Evolutionary conservation across 2,329 filamentous ascomycete genomes (phyloP).

Genomic region (Lecanoromycetidae sp.): DNA sequence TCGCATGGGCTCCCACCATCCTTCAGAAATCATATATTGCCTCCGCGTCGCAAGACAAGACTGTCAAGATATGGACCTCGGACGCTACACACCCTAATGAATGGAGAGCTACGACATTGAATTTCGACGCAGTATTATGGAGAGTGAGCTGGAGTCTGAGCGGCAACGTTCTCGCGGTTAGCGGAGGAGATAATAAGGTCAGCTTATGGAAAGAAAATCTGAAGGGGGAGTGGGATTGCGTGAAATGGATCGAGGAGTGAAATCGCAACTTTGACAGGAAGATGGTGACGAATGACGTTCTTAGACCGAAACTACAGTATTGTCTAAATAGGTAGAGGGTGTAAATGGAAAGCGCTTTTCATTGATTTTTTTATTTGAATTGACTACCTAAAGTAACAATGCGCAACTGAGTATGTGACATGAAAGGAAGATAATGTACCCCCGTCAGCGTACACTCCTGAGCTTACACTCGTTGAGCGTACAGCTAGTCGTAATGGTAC

Average conservation of each 20-base stretch:
- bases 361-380: too few species aligned
- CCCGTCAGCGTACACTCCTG: too few species aligned
- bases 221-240: slow-evolving; percentile 89
- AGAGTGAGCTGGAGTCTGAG: slow-evolving; percentile 95
- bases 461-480: too few species aligned
- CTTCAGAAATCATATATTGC: slow-evolving; percentile 95
- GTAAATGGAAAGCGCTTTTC: slow-evolving; percentile 5
- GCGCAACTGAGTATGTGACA: background rate
- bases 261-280: background rate
- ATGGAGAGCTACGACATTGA: slow-evolving; percentile 76
- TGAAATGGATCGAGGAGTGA: slow-evolving; percentile 89
- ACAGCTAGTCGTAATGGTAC: background rate
- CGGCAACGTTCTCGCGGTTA: slow-evolving; percentile 90
- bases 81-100: slow-evolving; percentile 52
- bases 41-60: slow-evolving; percentile 90
- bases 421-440: too few species aligned
- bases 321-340: slow-evolving; percentile 2
- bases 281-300: background rate
- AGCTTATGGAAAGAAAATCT: slow-evolving; percentile 98
- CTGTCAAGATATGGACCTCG: slow-evolving; percentile 90
- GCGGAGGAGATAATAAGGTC: slow-evolving; percentile 90
- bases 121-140: slow-evolving; percentile 85
- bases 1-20: slow-evolving; percentile 92
- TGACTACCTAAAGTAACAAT: too few species aligned
- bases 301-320: background rate